Base-by-base conservation (phyloP, 371 early-diverging fungal genomes). In the Saksenaea vasiformis region DNA sequence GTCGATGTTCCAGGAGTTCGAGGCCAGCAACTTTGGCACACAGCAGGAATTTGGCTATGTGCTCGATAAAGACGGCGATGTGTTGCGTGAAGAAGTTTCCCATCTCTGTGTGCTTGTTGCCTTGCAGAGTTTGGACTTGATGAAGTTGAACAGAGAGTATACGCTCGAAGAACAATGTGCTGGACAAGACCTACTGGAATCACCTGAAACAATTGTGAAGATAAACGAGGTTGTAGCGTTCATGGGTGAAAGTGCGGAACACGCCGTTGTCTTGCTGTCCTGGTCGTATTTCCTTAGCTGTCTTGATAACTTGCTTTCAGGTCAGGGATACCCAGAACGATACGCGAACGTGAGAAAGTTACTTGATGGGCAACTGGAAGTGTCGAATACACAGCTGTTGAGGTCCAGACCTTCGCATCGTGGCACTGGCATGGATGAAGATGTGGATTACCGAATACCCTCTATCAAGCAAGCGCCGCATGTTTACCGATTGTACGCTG, bases 271-370 rank as follows among this genome's bases (percentile, higher is more conserved):
- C 17, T 57, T 82, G 28, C 54, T 82, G n/a, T 70, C 76, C 13
- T 82, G 82, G 82, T 76, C 82, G 0, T 75, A 65, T 37, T 67
- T 82, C 36, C 65, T 82, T 5, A 56, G 60, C 26, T 57, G 58
- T 51, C 19, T 75, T 1, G 64, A 73, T 26, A 51, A 67, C 3
- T 17, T 67, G 1, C 26, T 54, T 17, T 63, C 28, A 10, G 62
- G 65, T 1, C 27, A 31, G 3, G 5, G 55, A 19, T 58, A 55
- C 47, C 66, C 69, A 9, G 8, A 53, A 0, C 61, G 60, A 17
- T 75, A 75, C 44, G 31, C 34, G 3, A 19, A 61, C 8, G 59
- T 74, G 4, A 37, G 62, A 28, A 27, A 61, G 17, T 13, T 74
- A 24, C 61, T 62, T 43, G 41, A 65, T 24, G 65, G 70, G 8